These are phyloP conservation scores for Podospora didyma DNA, from an alignment of 495 filamentous ascomycete species.

Conservation along the genomic window DNA sequence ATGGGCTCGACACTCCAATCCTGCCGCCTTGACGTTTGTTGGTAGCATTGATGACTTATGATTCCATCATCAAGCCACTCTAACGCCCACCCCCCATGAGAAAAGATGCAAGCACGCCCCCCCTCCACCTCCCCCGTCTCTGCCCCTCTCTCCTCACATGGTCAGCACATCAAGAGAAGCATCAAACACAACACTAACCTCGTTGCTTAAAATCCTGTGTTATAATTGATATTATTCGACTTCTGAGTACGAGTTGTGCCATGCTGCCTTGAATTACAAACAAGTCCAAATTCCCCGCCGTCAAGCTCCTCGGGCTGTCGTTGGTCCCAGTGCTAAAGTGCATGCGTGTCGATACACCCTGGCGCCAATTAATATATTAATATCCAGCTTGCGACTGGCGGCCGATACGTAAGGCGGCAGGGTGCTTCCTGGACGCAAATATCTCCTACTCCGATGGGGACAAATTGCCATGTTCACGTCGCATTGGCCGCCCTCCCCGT, in stretches of 20 bases:
- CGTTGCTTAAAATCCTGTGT: neutral
- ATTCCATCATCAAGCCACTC: slow-evolving; percentile 22
- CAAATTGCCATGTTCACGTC: slow-evolving; percentile 14
- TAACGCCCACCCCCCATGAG: neutral
- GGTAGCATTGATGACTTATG: slow-evolving; percentile 16
- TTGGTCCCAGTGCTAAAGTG: neutral
- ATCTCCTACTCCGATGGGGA: slow-evolving; percentile 3
- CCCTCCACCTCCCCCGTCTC: neutral
- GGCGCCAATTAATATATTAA: slow-evolving; percentile 22
- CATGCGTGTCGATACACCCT: slow-evolving; percentile 15
- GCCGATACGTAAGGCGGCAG: neutral
- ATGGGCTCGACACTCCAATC: neutral
- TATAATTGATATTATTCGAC: neutral
- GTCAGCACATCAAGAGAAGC: neutral
- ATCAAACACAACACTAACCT: neutral
- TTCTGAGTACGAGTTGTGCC: neutral
- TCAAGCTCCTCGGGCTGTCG: neutral
- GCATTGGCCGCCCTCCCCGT: slow-evolving; percentile 12
- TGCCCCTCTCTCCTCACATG: neutral
- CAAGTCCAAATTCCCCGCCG: neutral
- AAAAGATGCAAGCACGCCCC: neutral
- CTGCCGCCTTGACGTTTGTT: neutral
- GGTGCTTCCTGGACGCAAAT: slow-evolving; percentile 5
- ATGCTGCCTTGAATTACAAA: too few relatives aligned
- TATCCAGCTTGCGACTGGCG: neutral